These are phyloP conservation scores for Lichina pygmaea DNA, from an alignment of 495 filamentous ascomycete species.

Conservation along the genomic window DNA sequence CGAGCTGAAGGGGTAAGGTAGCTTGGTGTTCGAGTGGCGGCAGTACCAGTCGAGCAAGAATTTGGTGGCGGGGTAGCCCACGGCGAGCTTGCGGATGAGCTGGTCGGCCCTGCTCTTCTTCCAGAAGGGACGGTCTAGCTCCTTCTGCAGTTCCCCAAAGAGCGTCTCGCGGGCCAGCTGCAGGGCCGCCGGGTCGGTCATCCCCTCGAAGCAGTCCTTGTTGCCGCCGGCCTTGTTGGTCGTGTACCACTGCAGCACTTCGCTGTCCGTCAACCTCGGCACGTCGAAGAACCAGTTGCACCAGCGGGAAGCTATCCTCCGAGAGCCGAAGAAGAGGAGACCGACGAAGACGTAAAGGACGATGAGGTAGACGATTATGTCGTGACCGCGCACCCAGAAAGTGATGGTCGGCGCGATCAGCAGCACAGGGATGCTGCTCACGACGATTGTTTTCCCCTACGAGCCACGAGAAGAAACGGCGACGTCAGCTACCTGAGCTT, in stretches of 20 bases:
- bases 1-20: slow-evolving; percentile 29
- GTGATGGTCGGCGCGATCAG: background rate
- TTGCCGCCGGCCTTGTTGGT: background rate
- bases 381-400: background rate
- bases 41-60: slow-evolving; percentile 17
- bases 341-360: background rate
- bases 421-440: background rate
- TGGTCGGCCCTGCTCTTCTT: slow-evolving; percentile 15
- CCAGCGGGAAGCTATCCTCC: slow-evolving; percentile 8
- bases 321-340: background rate
- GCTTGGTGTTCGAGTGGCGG: slow-evolving; percentile 5
- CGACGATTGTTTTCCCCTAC: background rate
- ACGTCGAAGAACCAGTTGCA: slow-evolving; percentile 10
- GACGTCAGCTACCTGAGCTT: background rate
- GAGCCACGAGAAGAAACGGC: background rate
- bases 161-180: slow-evolving; percentile 21
- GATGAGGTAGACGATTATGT: background rate
- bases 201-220: slow-evolving; percentile 6
- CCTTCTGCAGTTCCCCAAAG: slow-evolving; percentile 16
- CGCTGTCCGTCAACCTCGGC: slow-evolving; percentile 9
- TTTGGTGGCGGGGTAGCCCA: slow-evolving; percentile 27
- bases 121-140: slow-evolving; percentile 18
- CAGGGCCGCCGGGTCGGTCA: slow-evolving; percentile 8
- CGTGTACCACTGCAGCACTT: slow-evolving; percentile 7
- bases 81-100: slow-evolving; percentile 20